Evolutionary conservation across 176 grass and related monocot genomes (phyloP), one percentile per base, ranked within the genome.

Genomic region (Eremochloa ophiuroides): DNA sequence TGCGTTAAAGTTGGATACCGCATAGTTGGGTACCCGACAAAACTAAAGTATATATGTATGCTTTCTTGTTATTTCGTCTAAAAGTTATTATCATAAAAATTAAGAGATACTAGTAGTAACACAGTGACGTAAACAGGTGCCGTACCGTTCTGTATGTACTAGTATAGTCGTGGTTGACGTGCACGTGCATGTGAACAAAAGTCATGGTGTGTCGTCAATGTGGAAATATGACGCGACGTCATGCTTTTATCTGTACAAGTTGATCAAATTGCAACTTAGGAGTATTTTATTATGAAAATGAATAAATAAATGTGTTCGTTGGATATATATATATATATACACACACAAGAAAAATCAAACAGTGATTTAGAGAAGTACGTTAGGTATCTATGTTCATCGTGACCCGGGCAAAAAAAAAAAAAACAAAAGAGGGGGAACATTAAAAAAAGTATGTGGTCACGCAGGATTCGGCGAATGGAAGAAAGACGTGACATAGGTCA

Each of bases 101-200:
- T 12, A 69, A 55, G 23, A 80, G 33, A 4, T n/a, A 29, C n/a
- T 38, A 35, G 34, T 35, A n/a, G n/a, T n/a, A n/a, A 23, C 8
- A 66, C 46, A 66, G 33, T 69, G 63, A 53, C 63, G 44, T 28
- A 38, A 34, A 38, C 22, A 26, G 7, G 23, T 39, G 27, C n/a
- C 4, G 17, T 39, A 12, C 23, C 16, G 8, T 28, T 15, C 12
- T 6, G n/a, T 15, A 28, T n/a, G 42, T 14, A 44, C 9, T 48
- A 44, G 10, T 35, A 28, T 68, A 80, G 55, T 22, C 23, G 9
- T 39, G 17, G 44, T 80, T 80, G 64, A 69, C 37, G 2, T 69
- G 78, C 64, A 69, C 78, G 78, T 69, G 78, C 63, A 69, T 39
- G 64, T n/a, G n/a, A n/a, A 80, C 29, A 8, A 69, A 69, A 56